Percentiles rank a stretch among this genome's conserved stretches.
Conservation (phyloP, 139 green algal species). For the Micractinium conductrix region DNA sequence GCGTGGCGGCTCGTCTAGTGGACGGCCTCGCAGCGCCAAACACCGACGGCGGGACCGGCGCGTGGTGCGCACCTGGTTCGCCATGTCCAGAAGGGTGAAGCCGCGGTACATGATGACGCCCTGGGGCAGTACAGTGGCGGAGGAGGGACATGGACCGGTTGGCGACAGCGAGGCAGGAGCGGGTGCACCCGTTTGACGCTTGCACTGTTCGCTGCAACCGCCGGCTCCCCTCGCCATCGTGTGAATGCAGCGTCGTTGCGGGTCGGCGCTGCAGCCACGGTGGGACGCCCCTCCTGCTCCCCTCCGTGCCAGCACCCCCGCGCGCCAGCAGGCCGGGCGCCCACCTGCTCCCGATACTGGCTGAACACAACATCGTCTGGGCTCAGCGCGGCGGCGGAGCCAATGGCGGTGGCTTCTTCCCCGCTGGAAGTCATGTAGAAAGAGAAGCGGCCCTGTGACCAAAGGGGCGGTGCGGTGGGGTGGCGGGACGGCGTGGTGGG, state of each 20-base stretch:
- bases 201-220: too few relatives aligned
- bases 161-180: too few relatives aligned
- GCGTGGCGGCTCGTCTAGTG: too few relatives aligned
- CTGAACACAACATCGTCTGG: slow-evolving; percentile 82
- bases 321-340: too few relatives aligned
- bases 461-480: background rate
- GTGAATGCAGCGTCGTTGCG: too few relatives aligned
- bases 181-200: too few relatives aligned
- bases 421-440: slow-evolving; percentile 96
- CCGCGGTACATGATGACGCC: slow-evolving; percentile 93
- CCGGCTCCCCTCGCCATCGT: too few relatives aligned
- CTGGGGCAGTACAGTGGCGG: background rate
- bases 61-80: slow-evolving; percentile 74
- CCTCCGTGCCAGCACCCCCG: too few relatives aligned
- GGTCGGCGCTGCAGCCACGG: too few relatives aligned
- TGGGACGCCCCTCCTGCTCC: too few relatives aligned
- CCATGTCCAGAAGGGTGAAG: slow-evolving; percentile 84
- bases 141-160: too few relatives aligned
- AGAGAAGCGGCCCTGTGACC: slow-evolving; percentile 78
- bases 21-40: background rate
- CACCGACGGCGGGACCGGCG: background rate
- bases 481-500: background rate
- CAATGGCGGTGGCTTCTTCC: slow-evolving; percentile 89
- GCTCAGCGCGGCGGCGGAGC: slow-evolving; percentile 80
- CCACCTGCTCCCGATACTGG: slow-evolving; percentile 92